A percentile compares a stretch with the other conserved stretches of the same genome.
Conservation (phyloP, 306 rosid species). For the Arachis hypogaea region DNA sequence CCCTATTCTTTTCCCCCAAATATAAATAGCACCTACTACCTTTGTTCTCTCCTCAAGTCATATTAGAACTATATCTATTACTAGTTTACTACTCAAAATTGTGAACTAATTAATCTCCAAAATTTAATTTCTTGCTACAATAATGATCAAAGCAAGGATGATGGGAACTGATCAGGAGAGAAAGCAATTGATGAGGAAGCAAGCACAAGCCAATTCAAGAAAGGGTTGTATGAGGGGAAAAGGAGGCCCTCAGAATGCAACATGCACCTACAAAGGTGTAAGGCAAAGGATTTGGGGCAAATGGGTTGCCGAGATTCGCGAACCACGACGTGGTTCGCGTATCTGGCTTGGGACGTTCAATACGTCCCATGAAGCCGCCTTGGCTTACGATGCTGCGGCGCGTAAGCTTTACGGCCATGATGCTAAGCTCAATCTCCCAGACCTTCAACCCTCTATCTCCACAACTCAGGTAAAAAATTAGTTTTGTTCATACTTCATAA, state of each 20-base stretch:
- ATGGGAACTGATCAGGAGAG: slow-evolving; percentile 32
- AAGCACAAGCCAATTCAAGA: slow-evolving; percentile 73
- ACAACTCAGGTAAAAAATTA: not conserved
- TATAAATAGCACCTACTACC: slow-evolving; percentile 46
- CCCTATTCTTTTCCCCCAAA: no score
- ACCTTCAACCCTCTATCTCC: not conserved
- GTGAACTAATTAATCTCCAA: not conserved
- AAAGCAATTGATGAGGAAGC: slow-evolving; percentile 44
- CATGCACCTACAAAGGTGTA: slow-evolving; percentile 89
- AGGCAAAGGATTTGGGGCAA: slow-evolving; percentile 98
- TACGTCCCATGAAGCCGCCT: slow-evolving; percentile 81
- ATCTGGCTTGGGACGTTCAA: slow-evolving; percentile 95
- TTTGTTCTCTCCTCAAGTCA: not conserved
- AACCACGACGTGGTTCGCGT: slow-evolving; percentile 90
- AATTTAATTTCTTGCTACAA: slow-evolving; percentile 3
- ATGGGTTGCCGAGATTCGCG: slow-evolving; percentile 99
- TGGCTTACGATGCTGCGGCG: slow-evolving; percentile 86
- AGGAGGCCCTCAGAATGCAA: slow-evolving; percentile 91
- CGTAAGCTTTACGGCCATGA: slow-evolving; percentile 77
- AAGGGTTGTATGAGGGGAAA: slow-evolving; percentile 97
- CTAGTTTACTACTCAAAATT: not conserved
- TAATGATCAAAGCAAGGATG: slow-evolving; percentile 53
- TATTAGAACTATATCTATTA: not conserved
- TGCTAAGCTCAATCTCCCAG: slow-evolving; percentile 79
- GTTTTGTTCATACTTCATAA: no score